phyloP scores from a whole-genome alignment of 352 stramenopile genomes.

The Hyaloperonospora brassicae region DNA sequence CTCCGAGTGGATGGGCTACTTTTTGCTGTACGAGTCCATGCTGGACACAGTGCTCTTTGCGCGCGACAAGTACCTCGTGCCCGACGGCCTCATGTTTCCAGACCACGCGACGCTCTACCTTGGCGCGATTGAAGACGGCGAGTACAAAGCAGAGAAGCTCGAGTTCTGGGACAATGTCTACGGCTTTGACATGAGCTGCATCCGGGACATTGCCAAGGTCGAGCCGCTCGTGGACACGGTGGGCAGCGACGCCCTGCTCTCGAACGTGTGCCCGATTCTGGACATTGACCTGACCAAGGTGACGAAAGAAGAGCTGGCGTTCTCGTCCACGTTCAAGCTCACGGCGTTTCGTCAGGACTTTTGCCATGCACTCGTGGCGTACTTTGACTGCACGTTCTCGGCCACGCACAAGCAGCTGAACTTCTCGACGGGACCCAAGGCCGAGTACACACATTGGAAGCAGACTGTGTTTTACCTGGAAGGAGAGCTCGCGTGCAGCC shows the following conservation, averaged over 20 bases:
- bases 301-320: conserved; percentile 91
- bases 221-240: conserved; percentile 98
- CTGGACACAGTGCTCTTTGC: conserved; percentile 94
- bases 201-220: conserved; percentile 94
- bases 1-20: conserved; percentile 99
- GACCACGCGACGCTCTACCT: conserved; percentile 95
- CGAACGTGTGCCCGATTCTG: conserved; percentile 88
- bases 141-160: conserved; percentile 91
- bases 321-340: conserved; percentile 88
- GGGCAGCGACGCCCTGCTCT: conserved; percentile 86
- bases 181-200: conserved; percentile 98
- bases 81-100: conserved; percentile 92
- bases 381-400: conserved; percentile 98
- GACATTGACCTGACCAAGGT: conserved; percentile 89
- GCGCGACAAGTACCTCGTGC: conserved; percentile 92
- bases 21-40: conserved; percentile 97
- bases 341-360: conserved; percentile 90
- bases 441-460: conserved; percentile 99
- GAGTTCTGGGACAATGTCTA: conserved; percentile 99
- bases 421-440: conserved; percentile 92
- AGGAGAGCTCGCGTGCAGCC: conserved; percentile 71
- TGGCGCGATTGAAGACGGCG: conserved; percentile 92
- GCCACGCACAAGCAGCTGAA: conserved; percentile 90
- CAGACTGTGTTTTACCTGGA: conserved; percentile 96
- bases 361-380: conserved; percentile 93